A percentile compares a stretch with the other conserved stretches of the same genome.
Conservation (phyloP, 2,329 filamentous ascomycete genomes). For the Biscogniauxia mediterranea region DNA sequence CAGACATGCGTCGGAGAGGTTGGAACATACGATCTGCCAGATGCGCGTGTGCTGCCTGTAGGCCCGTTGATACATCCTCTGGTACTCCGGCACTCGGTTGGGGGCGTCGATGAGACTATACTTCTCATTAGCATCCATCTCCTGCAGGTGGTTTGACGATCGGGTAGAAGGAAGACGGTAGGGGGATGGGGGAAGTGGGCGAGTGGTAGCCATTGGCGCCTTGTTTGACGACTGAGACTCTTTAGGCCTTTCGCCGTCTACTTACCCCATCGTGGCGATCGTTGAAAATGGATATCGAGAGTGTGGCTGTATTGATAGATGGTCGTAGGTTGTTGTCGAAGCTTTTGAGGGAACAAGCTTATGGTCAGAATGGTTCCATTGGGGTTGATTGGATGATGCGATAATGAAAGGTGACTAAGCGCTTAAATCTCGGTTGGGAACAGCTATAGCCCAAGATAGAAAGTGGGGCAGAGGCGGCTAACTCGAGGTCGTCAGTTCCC, state of each 20-base stretch:
- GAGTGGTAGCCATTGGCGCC: conserved; percentile 17
- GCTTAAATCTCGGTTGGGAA: conserved; percentile 25
- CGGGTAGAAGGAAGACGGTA: conserved; percentile 2
- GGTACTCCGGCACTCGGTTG: conserved; percentile 74
- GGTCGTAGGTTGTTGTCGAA: conserved; percentile 22
- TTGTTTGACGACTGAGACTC: neutral
- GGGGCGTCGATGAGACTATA: conserved; percentile 64
- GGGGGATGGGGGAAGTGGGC: conserved; percentile 1
- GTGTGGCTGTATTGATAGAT: conserved; percentile 12
- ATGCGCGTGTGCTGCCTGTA: conserved; percentile 67
- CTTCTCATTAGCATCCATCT: conserved; percentile 29
- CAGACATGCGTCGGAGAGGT: conserved; percentile 7
- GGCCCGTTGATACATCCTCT: conserved; percentile 72
- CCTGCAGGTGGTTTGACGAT: neutral
- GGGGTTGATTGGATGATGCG: conserved; percentile 12
- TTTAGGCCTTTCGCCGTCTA: conserved; percentile 2
- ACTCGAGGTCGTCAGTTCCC: neutral
- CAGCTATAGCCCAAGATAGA: neutral
- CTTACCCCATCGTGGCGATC: conserved; percentile 32
- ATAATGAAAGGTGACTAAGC: conserved; percentile 22
- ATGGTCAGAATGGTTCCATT: conserved; percentile 17
- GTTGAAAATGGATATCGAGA: conserved; percentile 11
- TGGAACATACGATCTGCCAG: conserved; percentile 71
- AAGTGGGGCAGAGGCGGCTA: neutral
- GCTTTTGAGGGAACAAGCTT: conserved; percentile 15